Evolutionary conservation across 75 land plant genomes (phyloP).

Genomic region (Picea glauca): DNA sequence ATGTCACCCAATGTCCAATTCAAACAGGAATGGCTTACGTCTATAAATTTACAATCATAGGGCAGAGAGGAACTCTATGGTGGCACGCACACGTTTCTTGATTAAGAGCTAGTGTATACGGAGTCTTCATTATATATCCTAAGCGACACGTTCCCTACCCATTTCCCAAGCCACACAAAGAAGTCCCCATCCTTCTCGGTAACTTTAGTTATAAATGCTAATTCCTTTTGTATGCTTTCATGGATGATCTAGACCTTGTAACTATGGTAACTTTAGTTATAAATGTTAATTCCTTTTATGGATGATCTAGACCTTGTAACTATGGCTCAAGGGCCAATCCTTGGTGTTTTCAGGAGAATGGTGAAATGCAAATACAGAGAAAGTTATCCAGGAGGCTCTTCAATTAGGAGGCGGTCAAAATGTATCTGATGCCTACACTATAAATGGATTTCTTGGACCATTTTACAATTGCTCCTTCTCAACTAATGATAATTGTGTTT

Average conservation of each 20-base stretch:
- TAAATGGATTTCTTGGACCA: slow-evolving; percentile 58
- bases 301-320: no score
- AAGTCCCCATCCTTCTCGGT: slow-evolving; percentile 47
- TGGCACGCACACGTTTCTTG: slow-evolving; percentile 44
- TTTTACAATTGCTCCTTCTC: slow-evolving; percentile 43
- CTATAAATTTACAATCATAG: slow-evolving; percentile 35
- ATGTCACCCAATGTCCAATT: no score
- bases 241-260: not conserved
- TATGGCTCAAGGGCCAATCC: not conserved
- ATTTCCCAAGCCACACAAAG: slow-evolving; percentile 33
- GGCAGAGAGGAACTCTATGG: slow-evolving; percentile 41
- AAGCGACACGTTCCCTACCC: slow-evolving; percentile 25
- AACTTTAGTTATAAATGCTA: not conserved
- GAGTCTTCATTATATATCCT: slow-evolving; percentile 54
- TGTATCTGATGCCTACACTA: slow-evolving; percentile 49
- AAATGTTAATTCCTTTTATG: no score
- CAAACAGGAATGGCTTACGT: slow-evolving; percentile 8
- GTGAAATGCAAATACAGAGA: slow-evolving; percentile 48
- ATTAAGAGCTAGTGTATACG: slow-evolving; percentile 48
- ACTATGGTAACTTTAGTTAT: not conserved
- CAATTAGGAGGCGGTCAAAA: slow-evolving; percentile 44
- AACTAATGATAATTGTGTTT: slow-evolving; percentile 7
- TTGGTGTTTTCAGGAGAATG: slow-evolving; percentile 37
- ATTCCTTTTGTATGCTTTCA: no score
- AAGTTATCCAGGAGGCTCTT: slow-evolving; percentile 28